Evolutionary conservation across 441 rosid genomes (phyloP), one percentile per base, ranked within the genome.

Genomic region (Gossypium laxum): DNA sequence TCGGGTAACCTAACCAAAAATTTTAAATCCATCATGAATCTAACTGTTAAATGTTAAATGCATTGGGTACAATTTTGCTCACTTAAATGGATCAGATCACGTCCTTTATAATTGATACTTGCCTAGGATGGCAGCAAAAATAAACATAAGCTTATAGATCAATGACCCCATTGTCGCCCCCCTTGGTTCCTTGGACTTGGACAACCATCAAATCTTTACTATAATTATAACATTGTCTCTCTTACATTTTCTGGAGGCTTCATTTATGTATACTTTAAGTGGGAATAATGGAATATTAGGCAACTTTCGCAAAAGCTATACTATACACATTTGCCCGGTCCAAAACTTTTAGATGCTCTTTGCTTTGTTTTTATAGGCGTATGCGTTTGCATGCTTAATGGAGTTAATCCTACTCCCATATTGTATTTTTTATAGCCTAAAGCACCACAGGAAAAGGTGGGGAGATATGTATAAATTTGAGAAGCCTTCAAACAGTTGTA

Each of bases 211-310:
- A 24, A 66, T 0, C 12, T 43, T 21, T 64, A 2, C 41, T 24
- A 4, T 43, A 43, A 64, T 21, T 21, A 3, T 12, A 65, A 45
- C 11, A 34, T 22, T 65, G 34, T 51, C 5, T 6, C 19, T n/a
- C 30, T 24, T 5, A 2, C 38, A 22, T 14, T 45, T 24, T 45
- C 10, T 11, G 19, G 41, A 21, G 34, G 12, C 38, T 24, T 45
- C 32, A 11, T 47, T 65, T n/a, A n/a, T 45, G 38, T 22, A 1
- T 21, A 2, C 5, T 22, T 47, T 21, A 10, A 48, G 4, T 30
- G 41, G 41, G 55, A 24, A 66, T 24, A 6, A 48, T 2, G 11
- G 70, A 66, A 66, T 66, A 66, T 48, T 66, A 47, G 70, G 70
- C 41, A 66, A 19, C 32, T 4, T 18, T 2, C 5, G 18, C 54